Evolutionary conservation across 169 alveolate species (phyloP).

Genomic region (Eimeria tenella): DNA sequence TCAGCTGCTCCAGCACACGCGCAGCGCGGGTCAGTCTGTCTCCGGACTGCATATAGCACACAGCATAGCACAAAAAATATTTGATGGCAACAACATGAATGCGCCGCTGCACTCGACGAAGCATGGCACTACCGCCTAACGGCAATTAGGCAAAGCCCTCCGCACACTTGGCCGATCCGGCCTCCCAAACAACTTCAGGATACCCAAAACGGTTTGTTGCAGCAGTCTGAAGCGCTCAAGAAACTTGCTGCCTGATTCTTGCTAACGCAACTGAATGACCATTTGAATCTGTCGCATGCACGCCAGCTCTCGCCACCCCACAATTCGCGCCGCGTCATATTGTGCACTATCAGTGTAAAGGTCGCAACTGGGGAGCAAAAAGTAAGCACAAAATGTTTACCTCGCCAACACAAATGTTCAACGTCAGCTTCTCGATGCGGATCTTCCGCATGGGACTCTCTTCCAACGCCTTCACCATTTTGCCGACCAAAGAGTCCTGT

Average conservation of each 20-base stretch:
- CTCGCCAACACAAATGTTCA: slow-evolving; percentile 99
- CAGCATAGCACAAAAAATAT: not conserved
- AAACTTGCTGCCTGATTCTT: too few relatives aligned
- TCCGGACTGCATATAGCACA: slow-evolving; percentile 90
- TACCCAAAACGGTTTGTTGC: too few relatives aligned
- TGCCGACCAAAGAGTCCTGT: slow-evolving; percentile 26
- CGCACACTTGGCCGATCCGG: too few relatives aligned
- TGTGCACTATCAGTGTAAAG: not conserved
- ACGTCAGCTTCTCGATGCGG: slow-evolving; percentile 98
- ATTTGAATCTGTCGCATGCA: too few relatives aligned
- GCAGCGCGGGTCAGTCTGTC: slow-evolving; percentile 99
- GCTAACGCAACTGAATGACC: too few relatives aligned
- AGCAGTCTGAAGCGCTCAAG: too few relatives aligned
- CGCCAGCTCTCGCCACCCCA: not conserved
- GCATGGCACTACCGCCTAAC: not conserved
- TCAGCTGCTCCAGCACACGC: slow-evolving; percentile 98
- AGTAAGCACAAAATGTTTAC: slow-evolving; percentile 71
- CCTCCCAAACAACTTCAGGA: too few relatives aligned
- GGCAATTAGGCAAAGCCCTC: too few relatives aligned
- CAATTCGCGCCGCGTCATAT: not conserved
- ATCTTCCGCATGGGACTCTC: slow-evolving; percentile 98
- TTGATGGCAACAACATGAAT: not conserved
- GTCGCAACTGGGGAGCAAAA: too few relatives aligned
- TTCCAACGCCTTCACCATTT: slow-evolving; percentile 75
- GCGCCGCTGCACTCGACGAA: not conserved